phyloP scores from a whole-genome alignment of 2,329 filamentous ascomycete species.

The Beauveria caledonica region DNA sequence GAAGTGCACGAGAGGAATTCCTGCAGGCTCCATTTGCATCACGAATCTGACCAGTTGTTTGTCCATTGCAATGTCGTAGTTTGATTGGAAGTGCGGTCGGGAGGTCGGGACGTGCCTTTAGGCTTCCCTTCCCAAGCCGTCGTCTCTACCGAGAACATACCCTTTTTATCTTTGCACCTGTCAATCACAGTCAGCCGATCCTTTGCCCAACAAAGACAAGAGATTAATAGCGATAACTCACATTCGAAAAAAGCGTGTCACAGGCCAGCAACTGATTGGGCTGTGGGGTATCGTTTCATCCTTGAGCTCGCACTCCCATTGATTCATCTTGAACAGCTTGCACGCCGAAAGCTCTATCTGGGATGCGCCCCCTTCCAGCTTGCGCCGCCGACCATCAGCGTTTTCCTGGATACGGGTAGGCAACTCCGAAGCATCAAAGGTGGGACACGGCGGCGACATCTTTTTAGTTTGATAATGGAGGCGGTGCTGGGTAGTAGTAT shows the following conservation, averaged over 20 bases:
- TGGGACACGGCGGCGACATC: slow-evolving; percentile 52
- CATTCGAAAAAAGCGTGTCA: slow-evolving; percentile 53
- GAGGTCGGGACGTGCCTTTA: not conserved
- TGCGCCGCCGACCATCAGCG: slow-evolving; percentile 42
- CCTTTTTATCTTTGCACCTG: slow-evolving; percentile 51
- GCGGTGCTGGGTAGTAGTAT: slow-evolving; percentile 39
- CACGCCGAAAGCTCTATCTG: slow-evolving; percentile 46
- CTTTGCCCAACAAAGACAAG: not conserved
- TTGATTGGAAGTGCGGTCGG: not conserved
- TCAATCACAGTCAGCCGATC: slow-evolving; percentile 13
- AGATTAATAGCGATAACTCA: slow-evolving; percentile 26
- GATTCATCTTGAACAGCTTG: slow-evolving; percentile 49
- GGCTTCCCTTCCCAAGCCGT: slow-evolving; percentile 48
- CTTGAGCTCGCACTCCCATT: slow-evolving; percentile 52
- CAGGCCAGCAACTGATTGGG: slow-evolving; percentile 45
- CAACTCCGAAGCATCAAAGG: slow-evolving; percentile 46
- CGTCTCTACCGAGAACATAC: slow-evolving; percentile 53
- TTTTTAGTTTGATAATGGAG: slow-evolving; percentile 24
- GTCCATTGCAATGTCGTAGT: slow-evolving; percentile 20
- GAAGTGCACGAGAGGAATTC: not conserved
- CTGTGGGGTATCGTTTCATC: slow-evolving; percentile 37
- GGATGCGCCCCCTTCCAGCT: slow-evolving; percentile 30
- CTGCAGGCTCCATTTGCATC: not conserved
- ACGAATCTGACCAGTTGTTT: slow-evolving; percentile 25
- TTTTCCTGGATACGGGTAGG: slow-evolving; percentile 40